A percentile compares a stretch with the other conserved stretches of the same genome.
These are phyloP conservation scores for Myotisia sp. DNA, from an alignment of 2,329 filamentous ascomycete genomes.

Conservation along the genomic window DNA sequence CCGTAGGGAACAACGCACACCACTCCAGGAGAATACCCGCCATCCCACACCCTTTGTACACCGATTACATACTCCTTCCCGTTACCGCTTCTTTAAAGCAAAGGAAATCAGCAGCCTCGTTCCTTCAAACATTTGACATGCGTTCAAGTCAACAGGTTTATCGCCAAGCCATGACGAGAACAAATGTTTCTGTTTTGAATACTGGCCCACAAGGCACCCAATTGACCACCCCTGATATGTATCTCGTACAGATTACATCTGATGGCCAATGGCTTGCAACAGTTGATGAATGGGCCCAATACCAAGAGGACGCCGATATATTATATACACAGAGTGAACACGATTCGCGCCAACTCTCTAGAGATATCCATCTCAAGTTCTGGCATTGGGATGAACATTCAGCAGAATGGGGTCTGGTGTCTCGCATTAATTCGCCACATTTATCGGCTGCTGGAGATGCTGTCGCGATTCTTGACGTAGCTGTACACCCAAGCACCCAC, in stretches of 20 bases:
- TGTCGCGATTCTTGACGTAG: conserved; percentile 55
- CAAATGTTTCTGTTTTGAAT: conserved; percentile 71
- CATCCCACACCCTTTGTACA: conserved; percentile 46
- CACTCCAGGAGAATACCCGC: conserved; percentile 36
- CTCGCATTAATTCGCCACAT: conserved; percentile 75
- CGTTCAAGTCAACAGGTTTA: conserved; percentile 59
- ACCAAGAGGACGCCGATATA: conserved; percentile 50
- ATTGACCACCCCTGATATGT: conserved; percentile 65
- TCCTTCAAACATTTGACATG: conserved; percentile 79
- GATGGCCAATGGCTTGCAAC: conserved; percentile 86
- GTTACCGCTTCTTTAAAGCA: conserved; percentile 43
- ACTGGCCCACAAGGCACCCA: conserved; percentile 55
- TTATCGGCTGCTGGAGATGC: conserved; percentile 37
- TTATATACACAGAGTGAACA: conserved; percentile 27
- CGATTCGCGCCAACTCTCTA: conserved; percentile 18
- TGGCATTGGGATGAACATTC: conserved; percentile 54
- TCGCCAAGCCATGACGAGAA: conserved; percentile 80
- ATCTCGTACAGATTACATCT: conserved; percentile 57
- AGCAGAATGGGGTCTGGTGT: conserved; percentile 57
- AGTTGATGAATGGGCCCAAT: conserved; percentile 78
- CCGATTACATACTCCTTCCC: conserved; percentile 53
- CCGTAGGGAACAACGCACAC: neutral
- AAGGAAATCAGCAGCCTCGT: conserved; percentile 36
- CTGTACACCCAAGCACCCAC: conserved; percentile 51
- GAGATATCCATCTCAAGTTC: conserved; percentile 75